Base-by-base conservation (phyloP, 305 asterid species). In the Nicotiana rustica region DNA sequence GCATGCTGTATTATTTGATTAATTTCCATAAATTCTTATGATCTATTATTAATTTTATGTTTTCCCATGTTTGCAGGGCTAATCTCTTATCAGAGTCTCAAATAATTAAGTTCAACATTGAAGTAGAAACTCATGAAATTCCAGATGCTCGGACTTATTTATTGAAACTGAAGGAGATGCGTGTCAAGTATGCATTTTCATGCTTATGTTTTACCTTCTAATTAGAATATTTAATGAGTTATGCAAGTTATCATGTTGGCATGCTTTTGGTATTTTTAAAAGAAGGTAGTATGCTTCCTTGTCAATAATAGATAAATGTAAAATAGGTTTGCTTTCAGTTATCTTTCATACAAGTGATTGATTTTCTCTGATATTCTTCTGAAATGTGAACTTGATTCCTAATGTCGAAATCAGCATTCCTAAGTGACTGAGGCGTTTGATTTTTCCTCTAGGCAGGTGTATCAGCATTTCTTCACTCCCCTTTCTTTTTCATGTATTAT, bases 101-200 rank as follows among this genome's bases (percentile, higher is more conserved):
- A 89, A 92, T 93, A 89, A 93, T 93, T 85, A 90, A 94, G 76
- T 90, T 89, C 91, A 89, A 95, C 67, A 93, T 94, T 83, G 92
- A 89, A 44, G 79, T 94, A 81, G 88, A 87, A 67, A 96, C 98
- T 70, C 88, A 91, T 77, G 92, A 88, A 73, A 94, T 96, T 83
- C 97, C 97, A 85, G 98, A 96, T 89, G 97, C 93, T 66, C 91
- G 99, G 33, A 87, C 98, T 81, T 96, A 91, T 85, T 83, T 94
- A 83, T 88, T 91, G 85, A 93, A 92, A 7, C 77, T 93, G 88
- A 86, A 92, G 92, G 98, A 96, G 87, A 93, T 96, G 57, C 89
- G 98, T 83, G 87, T 89, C 85, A 96, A 94, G 99, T 94, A 94
- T 83, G 94, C 89, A 78, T 65, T 66, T 15, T 41, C 25, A 35